Conservation (phyloP, 768 basidiomycete species). For the Pholiota molesta region DNA sequence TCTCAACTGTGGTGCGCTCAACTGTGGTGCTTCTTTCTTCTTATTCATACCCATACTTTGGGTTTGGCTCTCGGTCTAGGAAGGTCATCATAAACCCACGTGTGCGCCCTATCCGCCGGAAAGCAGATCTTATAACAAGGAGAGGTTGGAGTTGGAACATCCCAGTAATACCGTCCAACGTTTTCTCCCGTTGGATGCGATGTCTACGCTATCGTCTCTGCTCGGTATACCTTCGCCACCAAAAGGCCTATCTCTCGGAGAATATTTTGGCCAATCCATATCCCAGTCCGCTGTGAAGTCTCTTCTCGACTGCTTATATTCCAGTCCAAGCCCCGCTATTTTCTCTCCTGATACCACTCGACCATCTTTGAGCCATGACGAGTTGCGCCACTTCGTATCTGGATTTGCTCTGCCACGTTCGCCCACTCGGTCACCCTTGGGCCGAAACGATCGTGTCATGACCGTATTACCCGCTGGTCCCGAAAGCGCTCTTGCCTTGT, state of each 20-base stretch:
- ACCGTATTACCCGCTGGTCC: slow-evolving; percentile 47
- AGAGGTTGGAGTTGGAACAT: not conserved
- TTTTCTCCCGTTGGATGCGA: slow-evolving; percentile 13
- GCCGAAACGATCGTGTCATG: slow-evolving; percentile 50
- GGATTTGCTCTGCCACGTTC: slow-evolving; percentile 42
- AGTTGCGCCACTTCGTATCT: slow-evolving; percentile 39
- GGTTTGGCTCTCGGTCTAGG: not conserved
- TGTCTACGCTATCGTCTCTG: slow-evolving; percentile 37
- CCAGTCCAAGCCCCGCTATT: slow-evolving; percentile 37
- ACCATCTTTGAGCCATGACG: slow-evolving; percentile 37
- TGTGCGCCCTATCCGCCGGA: not conserved
- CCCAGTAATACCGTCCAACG: not conserved
- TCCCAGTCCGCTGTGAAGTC: slow-evolving; percentile 33
- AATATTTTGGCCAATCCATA: slow-evolving; percentile 35
- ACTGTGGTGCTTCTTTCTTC: not conserved
- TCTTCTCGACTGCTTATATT: slow-evolving; percentile 43
- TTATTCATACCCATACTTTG: not conserved
- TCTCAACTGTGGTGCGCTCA: not conserved
- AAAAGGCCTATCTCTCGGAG: slow-evolving; percentile 37
- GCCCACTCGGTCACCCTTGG: slow-evolving; percentile 27
- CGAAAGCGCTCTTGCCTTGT: slow-evolving; percentile 49
- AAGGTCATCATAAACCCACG: not conserved
- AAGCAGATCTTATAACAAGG: not conserved
- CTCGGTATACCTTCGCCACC: slow-evolving; percentile 28
- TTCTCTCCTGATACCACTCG: slow-evolving; percentile 40